Conservation (phyloP, 768 basidiomycete species). For the Lactarius trivialis region DNA sequence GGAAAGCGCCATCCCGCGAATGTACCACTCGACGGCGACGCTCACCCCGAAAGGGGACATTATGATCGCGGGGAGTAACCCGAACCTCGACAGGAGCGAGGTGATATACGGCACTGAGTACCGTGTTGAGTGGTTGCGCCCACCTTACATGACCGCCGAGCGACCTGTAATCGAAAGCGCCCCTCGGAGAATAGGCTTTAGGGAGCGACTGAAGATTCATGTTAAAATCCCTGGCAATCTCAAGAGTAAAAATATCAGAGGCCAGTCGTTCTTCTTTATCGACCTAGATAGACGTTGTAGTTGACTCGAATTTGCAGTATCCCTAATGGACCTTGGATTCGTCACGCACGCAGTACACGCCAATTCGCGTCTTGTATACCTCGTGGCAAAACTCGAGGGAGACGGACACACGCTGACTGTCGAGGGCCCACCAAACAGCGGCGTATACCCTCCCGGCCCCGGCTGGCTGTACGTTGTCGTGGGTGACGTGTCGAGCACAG, state of each 20-base stretch:
- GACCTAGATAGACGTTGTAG: neutral
- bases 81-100: constrained; percentile 73
- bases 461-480: constrained; percentile 68
- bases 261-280: constrained; percentile 28
- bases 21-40: constrained; percentile 83
- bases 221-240: constrained; percentile 38
- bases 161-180: constrained; percentile 42
- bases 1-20: constrained; percentile 57
- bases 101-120: constrained; percentile 78
- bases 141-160: constrained; percentile 64
- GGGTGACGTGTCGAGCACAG: constrained; percentile 59
- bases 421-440: constrained; percentile 55
- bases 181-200: constrained; percentile 39
- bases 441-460: constrained; percentile 75
- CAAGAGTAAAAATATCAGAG: constrained; percentile 41
- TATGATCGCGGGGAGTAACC: constrained; percentile 80
- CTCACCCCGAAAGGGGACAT: constrained; percentile 64
- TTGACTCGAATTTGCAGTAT: constrained; percentile 38
- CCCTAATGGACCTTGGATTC: constrained; percentile 76
- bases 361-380: constrained; percentile 69
- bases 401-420: constrained; percentile 46
- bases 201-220: constrained; percentile 40
- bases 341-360: constrained; percentile 73
- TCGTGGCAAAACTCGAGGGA: constrained; percentile 40
- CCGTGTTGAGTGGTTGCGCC: constrained; percentile 78